Evolutionary conservation across 768 basidiomycete genomes (phyloP).

Genomic region (Russula ochroleuca): DNA sequence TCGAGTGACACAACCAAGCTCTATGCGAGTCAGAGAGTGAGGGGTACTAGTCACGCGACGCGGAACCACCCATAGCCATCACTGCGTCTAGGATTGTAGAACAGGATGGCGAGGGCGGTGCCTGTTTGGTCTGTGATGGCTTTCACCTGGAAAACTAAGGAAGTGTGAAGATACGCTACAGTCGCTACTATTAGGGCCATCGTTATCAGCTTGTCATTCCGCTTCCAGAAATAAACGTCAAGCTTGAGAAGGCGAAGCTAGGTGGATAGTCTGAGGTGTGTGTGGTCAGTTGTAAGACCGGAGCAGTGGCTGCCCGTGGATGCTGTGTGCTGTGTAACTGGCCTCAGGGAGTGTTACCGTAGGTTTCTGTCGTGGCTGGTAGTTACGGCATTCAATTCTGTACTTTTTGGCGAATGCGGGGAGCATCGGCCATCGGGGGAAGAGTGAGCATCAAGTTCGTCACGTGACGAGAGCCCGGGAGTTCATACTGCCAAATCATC

Average conservation of each 20-base stretch:
- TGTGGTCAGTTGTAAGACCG: neutral
- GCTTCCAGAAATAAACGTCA: neutral
- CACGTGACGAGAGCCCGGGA: no score
- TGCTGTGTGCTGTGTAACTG: no score
- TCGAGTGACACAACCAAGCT: constrained; percentile 7
- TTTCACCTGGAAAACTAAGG: constrained; percentile 5
- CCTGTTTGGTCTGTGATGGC: neutral
- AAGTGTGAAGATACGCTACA: constrained; percentile 5
- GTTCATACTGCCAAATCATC: no score
- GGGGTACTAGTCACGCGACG: constrained; percentile 16
- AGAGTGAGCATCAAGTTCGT: no score
- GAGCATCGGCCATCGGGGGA: no score
- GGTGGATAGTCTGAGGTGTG: constrained; percentile 23
- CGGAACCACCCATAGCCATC: constrained; percentile 18
- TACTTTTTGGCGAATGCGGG: no score
- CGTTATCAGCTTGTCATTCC: no score
- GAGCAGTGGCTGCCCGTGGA: no score
- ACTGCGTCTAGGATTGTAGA: constrained; percentile 24
- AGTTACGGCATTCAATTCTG: no score
- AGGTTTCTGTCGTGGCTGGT: no score
- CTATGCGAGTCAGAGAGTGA: constrained; percentile 21
- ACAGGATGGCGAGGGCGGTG: constrained; percentile 10
- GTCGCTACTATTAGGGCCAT: neutral
- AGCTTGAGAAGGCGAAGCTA: neutral
- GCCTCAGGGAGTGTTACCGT: no score